These are phyloP conservation scores for Dioscorea cayenensis DNA, from an alignment of 116 monocot genomes.

Conservation along the genomic window DNA sequence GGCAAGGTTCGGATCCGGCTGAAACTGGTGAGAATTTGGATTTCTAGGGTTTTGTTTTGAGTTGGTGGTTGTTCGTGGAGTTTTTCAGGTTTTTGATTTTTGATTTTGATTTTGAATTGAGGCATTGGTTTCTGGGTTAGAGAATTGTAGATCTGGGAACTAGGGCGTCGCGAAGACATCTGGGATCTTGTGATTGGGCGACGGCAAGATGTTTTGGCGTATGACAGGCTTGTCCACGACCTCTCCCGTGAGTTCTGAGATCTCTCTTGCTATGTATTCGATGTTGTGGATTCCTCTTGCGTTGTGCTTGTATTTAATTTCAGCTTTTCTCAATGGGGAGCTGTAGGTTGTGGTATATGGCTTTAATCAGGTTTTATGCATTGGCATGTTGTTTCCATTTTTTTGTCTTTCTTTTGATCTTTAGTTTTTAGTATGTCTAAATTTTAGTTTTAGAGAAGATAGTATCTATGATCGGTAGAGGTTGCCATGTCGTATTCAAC, in stretches of 20 bases:
- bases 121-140: neutral
- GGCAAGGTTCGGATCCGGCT: no score
- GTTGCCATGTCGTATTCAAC: neutral
- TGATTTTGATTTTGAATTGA: no score
- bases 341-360: no score
- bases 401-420: neutral
- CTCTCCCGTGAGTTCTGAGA: slow-evolving; percentile 68
- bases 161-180: slow-evolving; percentile 11
- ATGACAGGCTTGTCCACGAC: slow-evolving; percentile 89
- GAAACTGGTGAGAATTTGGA: no score
- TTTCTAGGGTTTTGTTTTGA: no score
- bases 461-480: neutral
- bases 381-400: neutral
- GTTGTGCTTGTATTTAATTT: neutral
- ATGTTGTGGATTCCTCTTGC: neutral
- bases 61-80: no score
- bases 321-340: neutral
- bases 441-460: neutral
- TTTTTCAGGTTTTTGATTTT: no score
- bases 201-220: slow-evolving; percentile 89
- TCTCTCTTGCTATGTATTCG: neutral
- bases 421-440: neutral
- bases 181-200: slow-evolving; percentile 22
- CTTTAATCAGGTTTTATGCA: no score
- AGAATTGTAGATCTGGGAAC: slow-evolving; percentile 49